phyloP scores from a whole-genome alignment of 2,329 filamentous ascomycete genomes.

The Xylaria sp. region DNA sequence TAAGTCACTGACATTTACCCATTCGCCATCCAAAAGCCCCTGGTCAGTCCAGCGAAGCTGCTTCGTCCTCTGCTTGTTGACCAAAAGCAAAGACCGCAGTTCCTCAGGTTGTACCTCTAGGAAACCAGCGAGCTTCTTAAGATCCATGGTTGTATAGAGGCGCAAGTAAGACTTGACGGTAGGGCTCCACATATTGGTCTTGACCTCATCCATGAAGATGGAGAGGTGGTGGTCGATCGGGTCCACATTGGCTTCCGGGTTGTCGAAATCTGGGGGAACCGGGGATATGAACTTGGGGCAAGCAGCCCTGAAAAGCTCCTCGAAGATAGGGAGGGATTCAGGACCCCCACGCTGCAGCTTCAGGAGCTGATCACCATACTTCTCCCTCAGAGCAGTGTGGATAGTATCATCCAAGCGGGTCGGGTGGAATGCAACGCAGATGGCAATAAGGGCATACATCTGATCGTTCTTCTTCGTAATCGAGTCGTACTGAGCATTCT shows the following conservation, averaged over 20 bases:
- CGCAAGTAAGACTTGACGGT: conserved; percentile 98
- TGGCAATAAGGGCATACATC: conserved; percentile 99
- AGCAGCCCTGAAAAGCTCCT: conserved; percentile 97
- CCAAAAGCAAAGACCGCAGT: conserved; percentile 89
- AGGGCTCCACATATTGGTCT: conserved; percentile 98
- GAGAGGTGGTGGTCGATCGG: conserved; percentile 96
- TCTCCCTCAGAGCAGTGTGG: conserved; percentile 96
- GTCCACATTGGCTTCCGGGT: conserved; percentile 94
- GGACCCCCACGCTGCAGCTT: conserved; percentile 96
- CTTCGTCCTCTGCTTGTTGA: conserved; percentile 98
- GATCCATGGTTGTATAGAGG: conserved; percentile 99
- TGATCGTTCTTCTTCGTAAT: conserved; percentile 99
- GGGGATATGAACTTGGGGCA: conserved; percentile 99
- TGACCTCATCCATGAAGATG: conserved; percentile 99
- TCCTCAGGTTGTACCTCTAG: conserved; percentile 97
- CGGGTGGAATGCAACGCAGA: conserved; percentile 98
- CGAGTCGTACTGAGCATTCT: conserved; percentile 97
- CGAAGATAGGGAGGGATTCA: conserved; percentile 94
- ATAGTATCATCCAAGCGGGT: conserved; percentile 98
- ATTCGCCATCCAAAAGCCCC: conserved; percentile 89
- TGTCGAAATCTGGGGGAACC: conserved; percentile 96
- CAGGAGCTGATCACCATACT: conserved; percentile 98
- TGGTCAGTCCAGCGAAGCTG: conserved; percentile 95
- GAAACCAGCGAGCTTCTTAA: conserved; percentile 98
- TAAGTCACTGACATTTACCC: conserved; percentile 92